Evolutionary conservation across 2,329 filamentous ascomycete genomes (phyloP).

Genomic region (Ceratocystis papillata): DNA sequence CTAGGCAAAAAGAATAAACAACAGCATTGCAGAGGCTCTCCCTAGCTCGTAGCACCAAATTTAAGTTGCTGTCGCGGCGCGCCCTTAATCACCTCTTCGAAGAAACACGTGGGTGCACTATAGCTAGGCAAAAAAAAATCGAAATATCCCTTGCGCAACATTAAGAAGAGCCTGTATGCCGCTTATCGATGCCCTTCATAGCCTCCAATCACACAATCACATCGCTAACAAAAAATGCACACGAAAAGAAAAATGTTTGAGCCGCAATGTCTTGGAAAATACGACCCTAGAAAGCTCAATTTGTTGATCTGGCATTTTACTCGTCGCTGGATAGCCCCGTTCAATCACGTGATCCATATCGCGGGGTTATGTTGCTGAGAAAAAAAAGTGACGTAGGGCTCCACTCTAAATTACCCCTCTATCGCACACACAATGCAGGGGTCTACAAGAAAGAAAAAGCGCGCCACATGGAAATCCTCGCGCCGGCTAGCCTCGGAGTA

Average conservation of each 20-base stretch:
- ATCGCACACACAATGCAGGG: slow-evolving; percentile 3
- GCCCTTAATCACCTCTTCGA: too few relatives aligned
- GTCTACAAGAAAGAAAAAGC: background rate
- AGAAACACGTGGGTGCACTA: too few relatives aligned
- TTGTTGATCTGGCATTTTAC: background rate
- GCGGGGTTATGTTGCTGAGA: background rate
- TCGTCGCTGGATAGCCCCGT: background rate
- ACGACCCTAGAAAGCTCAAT: background rate
- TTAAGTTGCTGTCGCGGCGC: too few relatives aligned
- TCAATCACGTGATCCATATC: background rate
- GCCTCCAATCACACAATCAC: too few relatives aligned
- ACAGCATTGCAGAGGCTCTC: too few relatives aligned
- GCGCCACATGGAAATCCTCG: background rate
- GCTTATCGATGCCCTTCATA: too few relatives aligned
- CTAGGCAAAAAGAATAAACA: background rate
- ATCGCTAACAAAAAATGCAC: background rate
- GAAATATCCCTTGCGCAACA: too few relatives aligned
- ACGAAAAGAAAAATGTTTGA: background rate
- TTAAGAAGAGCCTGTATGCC: too few relatives aligned
- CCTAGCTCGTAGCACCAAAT: too few relatives aligned
- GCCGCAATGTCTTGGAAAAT: background rate
- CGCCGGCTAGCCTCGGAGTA: background rate
- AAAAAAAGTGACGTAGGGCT: slow-evolving; percentile 7
- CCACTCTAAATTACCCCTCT: slow-evolving; percentile 13
- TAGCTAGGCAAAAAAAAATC: too few relatives aligned